phyloP scores from a whole-genome alignment of 2,329 filamentous ascomycete species.

The Berkeleyomyces basicola region DNA sequence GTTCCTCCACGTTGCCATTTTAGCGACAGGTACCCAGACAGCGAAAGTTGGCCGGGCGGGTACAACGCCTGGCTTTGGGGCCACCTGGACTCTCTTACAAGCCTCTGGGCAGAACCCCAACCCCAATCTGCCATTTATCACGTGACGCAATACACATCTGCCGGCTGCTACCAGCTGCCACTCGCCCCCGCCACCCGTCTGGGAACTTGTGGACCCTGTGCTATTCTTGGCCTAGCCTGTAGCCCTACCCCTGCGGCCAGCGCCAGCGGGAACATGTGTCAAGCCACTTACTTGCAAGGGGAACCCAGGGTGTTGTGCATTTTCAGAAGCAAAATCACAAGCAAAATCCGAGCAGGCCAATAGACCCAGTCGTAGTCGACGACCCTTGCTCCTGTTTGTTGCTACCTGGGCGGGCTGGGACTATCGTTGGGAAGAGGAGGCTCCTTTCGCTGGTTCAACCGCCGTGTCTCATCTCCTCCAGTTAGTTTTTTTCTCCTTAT shows the following conservation, averaged over 20 bases:
- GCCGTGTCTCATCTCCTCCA: background rate
- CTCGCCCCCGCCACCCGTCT: too few relatives aligned
- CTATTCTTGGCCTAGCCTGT: background rate
- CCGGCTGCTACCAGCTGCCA: background rate
- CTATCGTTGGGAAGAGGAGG: background rate
- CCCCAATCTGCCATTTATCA: background rate
- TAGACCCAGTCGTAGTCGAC: background rate
- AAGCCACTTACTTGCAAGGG: background rate
- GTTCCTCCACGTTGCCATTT: background rate
- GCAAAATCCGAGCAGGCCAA: background rate
- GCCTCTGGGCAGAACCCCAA: background rate
- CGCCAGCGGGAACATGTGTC: background rate
- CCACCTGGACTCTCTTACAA: background rate
- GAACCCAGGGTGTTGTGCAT: background rate
- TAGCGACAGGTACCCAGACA: background rate
- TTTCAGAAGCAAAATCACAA: constrained; percentile 2
- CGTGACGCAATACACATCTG: too few relatives aligned
- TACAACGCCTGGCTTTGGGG: background rate
- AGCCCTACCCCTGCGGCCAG: background rate
- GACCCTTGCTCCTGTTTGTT: background rate
- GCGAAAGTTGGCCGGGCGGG: background rate
- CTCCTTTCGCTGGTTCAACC: background rate
- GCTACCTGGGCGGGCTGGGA: too few relatives aligned
- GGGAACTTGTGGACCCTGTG: background rate
- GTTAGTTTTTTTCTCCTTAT: background rate